A percentile compares a stretch with the other conserved stretches of the same genome.
These are phyloP conservation scores for Penicillium corylophilum DNA, from an alignment of 2,329 filamentous ascomycete species.

Conservation along the genomic window DNA sequence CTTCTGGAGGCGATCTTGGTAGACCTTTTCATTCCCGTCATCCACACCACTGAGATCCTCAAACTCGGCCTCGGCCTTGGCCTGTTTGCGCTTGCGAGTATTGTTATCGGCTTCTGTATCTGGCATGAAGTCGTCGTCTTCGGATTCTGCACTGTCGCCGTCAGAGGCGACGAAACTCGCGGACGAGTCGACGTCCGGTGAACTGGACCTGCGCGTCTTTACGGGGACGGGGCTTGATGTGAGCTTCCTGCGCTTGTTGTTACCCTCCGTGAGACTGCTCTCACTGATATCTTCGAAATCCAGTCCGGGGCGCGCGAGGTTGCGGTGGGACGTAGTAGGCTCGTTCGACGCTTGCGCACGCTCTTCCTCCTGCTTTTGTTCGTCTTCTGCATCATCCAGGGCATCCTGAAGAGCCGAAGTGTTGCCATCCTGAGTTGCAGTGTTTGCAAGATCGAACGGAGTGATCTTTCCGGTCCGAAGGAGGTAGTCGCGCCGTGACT, in stretches of 20 bases:
- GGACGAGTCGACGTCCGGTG: constrained; percentile 29
- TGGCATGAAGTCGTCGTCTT: constrained; percentile 38
- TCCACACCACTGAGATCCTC: constrained; percentile 69
- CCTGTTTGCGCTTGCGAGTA: constrained; percentile 20
- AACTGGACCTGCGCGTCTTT: constrained; percentile 1
- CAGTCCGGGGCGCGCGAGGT: constrained; percentile 72
- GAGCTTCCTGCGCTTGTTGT: constrained; percentile 39
- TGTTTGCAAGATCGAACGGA: constrained; percentile 79
- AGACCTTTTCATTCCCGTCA: constrained; percentile 83
- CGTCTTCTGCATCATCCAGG: constrained; percentile 78
- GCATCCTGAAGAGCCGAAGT: constrained; percentile 72
- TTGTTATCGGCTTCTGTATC: constrained; percentile 27
- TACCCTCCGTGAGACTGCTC: constrained; percentile 26
- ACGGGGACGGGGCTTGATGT: constrained; percentile 6
- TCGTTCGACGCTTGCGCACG: constrained; percentile 40
- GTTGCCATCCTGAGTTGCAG: constrained; percentile 57
- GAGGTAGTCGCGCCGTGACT: constrained; percentile 82
- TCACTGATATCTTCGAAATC: constrained; percentile 49
- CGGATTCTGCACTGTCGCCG: constrained; percentile 27
- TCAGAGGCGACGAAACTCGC: constrained; percentile 36
- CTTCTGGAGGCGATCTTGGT: constrained; percentile 69
- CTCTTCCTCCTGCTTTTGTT: constrained; percentile 52
- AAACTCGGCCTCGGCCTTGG: constrained; percentile 39
- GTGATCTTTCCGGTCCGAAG: constrained; percentile 98
- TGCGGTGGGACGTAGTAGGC: constrained; percentile 65